Base-by-base conservation (phyloP, 2,329 filamentous ascomycete genomes). In the Scytalidium sp. region DNA sequence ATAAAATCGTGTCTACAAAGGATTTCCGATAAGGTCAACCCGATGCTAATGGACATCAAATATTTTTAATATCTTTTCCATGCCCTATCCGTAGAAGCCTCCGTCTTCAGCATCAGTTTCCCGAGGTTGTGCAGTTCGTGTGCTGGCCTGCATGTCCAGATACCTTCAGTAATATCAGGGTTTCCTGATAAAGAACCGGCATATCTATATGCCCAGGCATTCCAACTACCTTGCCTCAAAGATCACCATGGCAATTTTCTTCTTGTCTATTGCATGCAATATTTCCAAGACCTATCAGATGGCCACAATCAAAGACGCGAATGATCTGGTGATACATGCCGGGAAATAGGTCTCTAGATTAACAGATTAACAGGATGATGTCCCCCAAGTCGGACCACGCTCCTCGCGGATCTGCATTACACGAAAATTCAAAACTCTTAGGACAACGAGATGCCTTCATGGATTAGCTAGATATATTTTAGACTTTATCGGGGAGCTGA, bases 301-400 rank as follows among this genome's bases (percentile, higher is more conserved):
- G 62, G 11, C 56, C 58, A 25, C 61, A 63, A 9, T 57, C 53
- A 44, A 58, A 63, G 15, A 64, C 45, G 43, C 53, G 50, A 13
- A 56, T 57, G 49, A 62, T 45, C 57, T 63, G 61, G 50, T 62
- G 52, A 42, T 61, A 64, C 60, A 64, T 64, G 8, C 3, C 41
- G 13, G 2, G 47, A 10, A 21, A 25, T 22, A 27, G 43, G 40
- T 23, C 19, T n/a, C 23, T 32, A 22, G 11, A 41, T 41, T 4
- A 25, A 19, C 23, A 17, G 17, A 22, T 42, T 19, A 19, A n/a
- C 8, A 27, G 17, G 17, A 36, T n/a, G 7, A 10, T 7, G 8
- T 36, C 6, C 7, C 32, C 13, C 32, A 36, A 36, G 13, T 4
- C 13, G 17, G 9, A 40, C 13, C n/a, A n/a, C n/a, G n/a, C n/a